Conservation (phyloP, 225 moss, liverwort and hornwort species). For the Antitrichia curtipendula region DNA sequence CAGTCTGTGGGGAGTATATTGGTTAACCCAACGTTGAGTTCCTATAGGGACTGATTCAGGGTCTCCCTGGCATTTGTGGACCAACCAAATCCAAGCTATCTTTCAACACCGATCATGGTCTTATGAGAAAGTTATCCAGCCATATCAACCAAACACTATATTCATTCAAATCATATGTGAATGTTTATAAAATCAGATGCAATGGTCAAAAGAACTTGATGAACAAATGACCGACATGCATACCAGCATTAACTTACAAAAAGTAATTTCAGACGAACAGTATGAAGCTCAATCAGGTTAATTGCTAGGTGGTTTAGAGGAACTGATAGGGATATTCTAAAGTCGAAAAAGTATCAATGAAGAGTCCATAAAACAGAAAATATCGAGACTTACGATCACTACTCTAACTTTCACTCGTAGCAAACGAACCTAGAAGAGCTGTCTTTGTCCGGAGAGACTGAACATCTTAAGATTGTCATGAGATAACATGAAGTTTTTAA, state of each 20-base stretch:
- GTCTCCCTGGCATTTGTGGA: too few relatives aligned
- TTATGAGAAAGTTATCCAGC: too few relatives aligned
- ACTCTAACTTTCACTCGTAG: not conserved
- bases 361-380: not conserved
- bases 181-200: not conserved
- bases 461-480: not conserved
- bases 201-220: not conserved
- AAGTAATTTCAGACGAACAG: not conserved
- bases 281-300: not conserved
- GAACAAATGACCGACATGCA: not conserved
- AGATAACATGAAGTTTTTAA: not conserved
- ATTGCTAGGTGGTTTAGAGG: not conserved
- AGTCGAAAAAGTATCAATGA: not conserved
- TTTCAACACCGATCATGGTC: too few relatives aligned
- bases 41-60: too few relatives aligned
- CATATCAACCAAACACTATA: not conserved
- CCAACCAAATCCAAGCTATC: too few relatives aligned
- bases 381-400: not conserved
- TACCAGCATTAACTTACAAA: not conserved
- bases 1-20: too few relatives aligned
- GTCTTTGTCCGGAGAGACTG: not conserved
- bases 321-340: not conserved
- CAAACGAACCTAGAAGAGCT: not conserved
- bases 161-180: not conserved
- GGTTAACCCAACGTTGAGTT: too few relatives aligned